Evolutionary conservation across 1,139 yeast species (phyloP).

Genomic region (Protomyces macrosporus): DNA sequence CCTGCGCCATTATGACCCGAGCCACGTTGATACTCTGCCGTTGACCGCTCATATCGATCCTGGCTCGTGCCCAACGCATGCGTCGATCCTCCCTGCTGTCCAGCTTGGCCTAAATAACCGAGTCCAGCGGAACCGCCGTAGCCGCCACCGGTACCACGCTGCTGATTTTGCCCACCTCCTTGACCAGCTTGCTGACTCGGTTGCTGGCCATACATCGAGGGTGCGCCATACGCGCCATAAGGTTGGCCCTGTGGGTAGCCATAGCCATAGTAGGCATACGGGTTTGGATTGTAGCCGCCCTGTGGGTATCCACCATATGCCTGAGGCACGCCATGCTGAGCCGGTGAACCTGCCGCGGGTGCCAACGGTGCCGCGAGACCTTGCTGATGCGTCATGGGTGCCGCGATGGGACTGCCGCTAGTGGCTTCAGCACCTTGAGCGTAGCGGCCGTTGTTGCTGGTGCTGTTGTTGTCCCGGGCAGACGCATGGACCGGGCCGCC

Average conservation of each 20-base stretch:
- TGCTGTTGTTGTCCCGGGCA: not conserved
- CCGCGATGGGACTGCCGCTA: slow-evolving; percentile 6
- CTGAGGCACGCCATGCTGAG: slow-evolving; percentile 18
- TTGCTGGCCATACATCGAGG: slow-evolving; percentile 15
- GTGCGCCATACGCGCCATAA: slow-evolving; percentile 14
- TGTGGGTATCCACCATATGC: slow-evolving; percentile 8
- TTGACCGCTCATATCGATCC: slow-evolving; percentile 21
- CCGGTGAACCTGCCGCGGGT: slow-evolving; percentile 6
- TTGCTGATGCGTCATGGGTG: slow-evolving; percentile 2
- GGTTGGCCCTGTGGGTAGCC: slow-evolving; percentile 21
- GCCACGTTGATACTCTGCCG: slow-evolving; percentile 20
- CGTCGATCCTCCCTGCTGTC: not conserved
- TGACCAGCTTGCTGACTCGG: slow-evolving; percentile 2
- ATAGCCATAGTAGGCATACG: slow-evolving; percentile 25
- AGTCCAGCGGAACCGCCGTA: not conserved
- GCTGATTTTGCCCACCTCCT: not conserved
- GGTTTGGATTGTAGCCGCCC: slow-evolving; percentile 14
- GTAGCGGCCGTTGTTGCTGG: slow-evolving; percentile 3
- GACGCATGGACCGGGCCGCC: not conserved
- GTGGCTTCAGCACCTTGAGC: not conserved
- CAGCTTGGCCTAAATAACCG: not conserved
- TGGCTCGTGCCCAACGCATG: slow-evolving; percentile 22
- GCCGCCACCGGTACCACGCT: slow-evolving; percentile 6
- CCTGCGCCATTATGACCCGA: not conserved
- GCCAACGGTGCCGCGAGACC: slow-evolving; percentile 8